Percentiles rank a stretch among this genome's conserved stretches.
These are phyloP conservation scores for Ceratobasidium sp. DNA, from an alignment of 1,284 basidiomycete genomes.

Conservation along the genomic window DNA sequence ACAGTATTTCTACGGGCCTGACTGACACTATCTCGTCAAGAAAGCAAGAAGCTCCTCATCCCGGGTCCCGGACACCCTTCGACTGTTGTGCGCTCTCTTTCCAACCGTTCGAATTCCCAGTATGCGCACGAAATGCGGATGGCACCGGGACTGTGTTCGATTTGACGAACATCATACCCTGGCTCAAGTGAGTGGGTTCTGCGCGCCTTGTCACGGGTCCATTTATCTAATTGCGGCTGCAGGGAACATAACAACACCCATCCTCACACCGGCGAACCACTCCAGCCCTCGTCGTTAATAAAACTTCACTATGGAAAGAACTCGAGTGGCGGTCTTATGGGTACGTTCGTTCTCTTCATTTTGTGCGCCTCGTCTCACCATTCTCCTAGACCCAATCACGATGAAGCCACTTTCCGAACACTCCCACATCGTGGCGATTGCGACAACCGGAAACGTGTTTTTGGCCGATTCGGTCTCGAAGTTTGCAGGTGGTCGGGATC, in stretches of 20 bases:
- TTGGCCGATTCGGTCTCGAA: conserved; percentile 88
- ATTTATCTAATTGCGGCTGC: conserved; percentile 27
- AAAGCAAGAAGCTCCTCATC: conserved; percentile 71
- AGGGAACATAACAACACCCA: conserved; percentile 82
- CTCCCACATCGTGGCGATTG: conserved; percentile 89
- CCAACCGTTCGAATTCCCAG: conserved; percentile 89
- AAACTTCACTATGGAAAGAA: conserved; percentile 88
- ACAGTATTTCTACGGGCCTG: neutral
- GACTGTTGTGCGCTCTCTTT: conserved; percentile 94
- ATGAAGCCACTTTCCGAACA: conserved; percentile 94
- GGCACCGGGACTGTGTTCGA: conserved; percentile 87
- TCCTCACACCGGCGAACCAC: conserved; percentile 86
- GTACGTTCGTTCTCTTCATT: neutral
- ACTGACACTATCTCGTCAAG: conserved; percentile 54
- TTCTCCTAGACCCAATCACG: conserved; percentile 83
- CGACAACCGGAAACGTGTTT: conserved; percentile 92
- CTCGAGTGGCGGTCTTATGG: conserved; percentile 73
- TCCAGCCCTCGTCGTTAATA: conserved; percentile 83
- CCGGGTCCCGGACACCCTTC: conserved; percentile 76
- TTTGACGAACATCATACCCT: conserved; percentile 89
- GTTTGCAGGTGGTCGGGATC: conserved; percentile 76
- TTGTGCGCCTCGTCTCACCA: neutral
- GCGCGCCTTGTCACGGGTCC: too few species aligned
- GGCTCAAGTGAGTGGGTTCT: conserved; percentile 79
- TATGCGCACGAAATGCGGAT: conserved; percentile 83